These are phyloP conservation scores for Biancaea sappan DNA, from an alignment of 306 rosid species.

Conservation along the genomic window DNA sequence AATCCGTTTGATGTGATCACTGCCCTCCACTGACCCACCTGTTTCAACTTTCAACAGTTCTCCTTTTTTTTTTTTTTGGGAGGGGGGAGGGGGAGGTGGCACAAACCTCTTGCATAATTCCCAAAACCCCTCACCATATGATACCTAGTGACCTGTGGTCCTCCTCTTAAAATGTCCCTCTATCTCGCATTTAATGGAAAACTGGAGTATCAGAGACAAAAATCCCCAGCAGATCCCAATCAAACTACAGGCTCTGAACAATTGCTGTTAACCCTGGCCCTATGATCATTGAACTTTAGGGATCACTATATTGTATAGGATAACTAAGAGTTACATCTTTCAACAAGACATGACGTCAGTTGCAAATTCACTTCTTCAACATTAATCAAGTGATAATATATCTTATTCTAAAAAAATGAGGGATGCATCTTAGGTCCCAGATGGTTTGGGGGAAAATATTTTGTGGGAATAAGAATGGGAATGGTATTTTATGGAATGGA, in stretches of 20 bases:
- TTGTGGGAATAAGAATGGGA: no score
- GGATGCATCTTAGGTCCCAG: neutral
- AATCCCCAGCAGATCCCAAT: conserved; percentile 1
- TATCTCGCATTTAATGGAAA: conserved; percentile 3
- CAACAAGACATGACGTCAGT: neutral
- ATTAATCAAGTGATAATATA: conserved; percentile 7
- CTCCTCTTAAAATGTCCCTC: conserved; percentile 14
- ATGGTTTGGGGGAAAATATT: no score
- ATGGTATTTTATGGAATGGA: no score
- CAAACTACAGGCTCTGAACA: neutral
- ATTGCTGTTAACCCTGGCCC: conserved; percentile 8
- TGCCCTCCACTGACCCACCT: conserved; percentile 9
- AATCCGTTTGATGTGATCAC: conserved; percentile 14
- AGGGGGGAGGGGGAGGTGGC: no score
- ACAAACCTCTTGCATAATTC: neutral
- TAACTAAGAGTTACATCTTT: conserved; percentile 19
- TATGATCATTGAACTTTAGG: conserved; percentile 8
- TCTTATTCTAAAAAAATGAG: neutral
- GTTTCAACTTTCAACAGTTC: no score
- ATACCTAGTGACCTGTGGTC: neutral
- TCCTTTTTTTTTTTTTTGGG: no score
- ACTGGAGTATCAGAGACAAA: neutral
- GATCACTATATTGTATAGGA: neutral
- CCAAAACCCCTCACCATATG: neutral
- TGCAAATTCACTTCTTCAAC: conserved; percentile 20